These are phyloP conservation scores for Heteromeles arbutifolia DNA, from an alignment of 306 rosid species.

Conservation along the genomic window DNA sequence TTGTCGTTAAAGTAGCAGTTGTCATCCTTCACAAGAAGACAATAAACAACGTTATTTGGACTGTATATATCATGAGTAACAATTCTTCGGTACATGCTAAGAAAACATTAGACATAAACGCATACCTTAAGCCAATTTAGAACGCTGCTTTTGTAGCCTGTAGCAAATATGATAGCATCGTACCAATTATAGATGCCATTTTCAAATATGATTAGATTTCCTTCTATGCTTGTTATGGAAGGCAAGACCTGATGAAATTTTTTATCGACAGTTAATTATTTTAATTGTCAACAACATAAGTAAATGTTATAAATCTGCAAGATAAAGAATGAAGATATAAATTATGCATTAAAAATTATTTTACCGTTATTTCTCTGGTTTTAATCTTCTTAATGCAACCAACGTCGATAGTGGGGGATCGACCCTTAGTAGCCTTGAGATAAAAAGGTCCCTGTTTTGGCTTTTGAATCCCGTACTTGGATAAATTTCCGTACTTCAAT, in stretches of 20 bases:
- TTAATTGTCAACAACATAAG: not conserved
- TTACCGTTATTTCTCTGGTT: conserved; percentile 36
- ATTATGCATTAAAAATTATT: too few species aligned
- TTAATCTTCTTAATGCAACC: conserved; percentile 39
- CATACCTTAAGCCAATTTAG: conserved; percentile 53
- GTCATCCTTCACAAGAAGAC: not conserved
- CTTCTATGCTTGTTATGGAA: conserved; percentile 27
- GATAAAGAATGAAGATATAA: not conserved
- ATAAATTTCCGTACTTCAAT: conserved; percentile 26
- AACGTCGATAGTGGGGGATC: conserved; percentile 41
- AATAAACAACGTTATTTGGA: not conserved
- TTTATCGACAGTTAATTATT: not conserved
- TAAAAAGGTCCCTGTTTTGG: conserved; percentile 44
- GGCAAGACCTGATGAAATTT: conserved; percentile 37
- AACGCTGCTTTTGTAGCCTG: conserved; percentile 53
- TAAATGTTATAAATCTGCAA: not conserved
- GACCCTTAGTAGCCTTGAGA: conserved; percentile 26
- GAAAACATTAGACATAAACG: not conserved
- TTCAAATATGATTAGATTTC: conserved; percentile 27
- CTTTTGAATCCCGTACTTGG: conserved; percentile 23
- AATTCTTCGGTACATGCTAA: not conserved
- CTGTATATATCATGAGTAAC: too few species aligned
- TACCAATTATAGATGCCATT: conserved; percentile 25
- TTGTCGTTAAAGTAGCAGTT: not conserved
- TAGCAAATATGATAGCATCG: conserved; percentile 54